These are phyloP conservation scores for Mentha longifolia DNA, from an alignment of 257 asterid genomes.

Conservation along the genomic window DNA sequence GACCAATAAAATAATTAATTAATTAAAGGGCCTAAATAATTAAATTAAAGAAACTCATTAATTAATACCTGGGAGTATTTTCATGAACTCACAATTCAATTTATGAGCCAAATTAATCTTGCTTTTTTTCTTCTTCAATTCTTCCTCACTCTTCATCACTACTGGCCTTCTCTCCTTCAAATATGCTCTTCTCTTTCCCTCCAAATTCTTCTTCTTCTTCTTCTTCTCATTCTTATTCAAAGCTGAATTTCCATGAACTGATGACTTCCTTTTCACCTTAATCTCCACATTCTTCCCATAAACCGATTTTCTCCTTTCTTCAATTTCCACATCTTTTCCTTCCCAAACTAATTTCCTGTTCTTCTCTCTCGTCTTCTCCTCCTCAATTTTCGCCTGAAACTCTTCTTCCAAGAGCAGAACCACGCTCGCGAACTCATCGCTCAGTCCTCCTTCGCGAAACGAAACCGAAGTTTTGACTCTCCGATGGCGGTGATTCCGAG, in stretches of 20 bases:
- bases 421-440: slow-evolving; percentile 8
- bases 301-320: slow-evolving; percentile 23
- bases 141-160: slow-evolving; percentile 22
- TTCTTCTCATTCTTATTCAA: background rate
- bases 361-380: slow-evolving; percentile 7
- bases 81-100: slow-evolving; percentile 27
- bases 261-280: background rate
- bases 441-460: slow-evolving; percentile 49
- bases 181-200: slow-evolving; percentile 25
- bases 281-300: slow-evolving; percentile 16
- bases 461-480: slow-evolving; percentile 58
- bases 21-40: background rate
- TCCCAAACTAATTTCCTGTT: background rate
- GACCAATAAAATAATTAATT: background rate
- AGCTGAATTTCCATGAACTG: background rate
- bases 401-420: slow-evolving; percentile 24
- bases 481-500: slow-evolving; percentile 40
- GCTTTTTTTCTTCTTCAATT: slow-evolving; percentile 29
- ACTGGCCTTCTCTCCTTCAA: slow-evolving; percentile 43
- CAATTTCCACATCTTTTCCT: slow-evolving; percentile 19
- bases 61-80: slow-evolving; percentile 37
- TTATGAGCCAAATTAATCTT: slow-evolving; percentile 24
- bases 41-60: too few species aligned
- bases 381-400: slow-evolving; percentile 20
- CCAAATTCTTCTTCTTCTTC: slow-evolving; percentile 30